Evolutionary conservation across 192 early-diverging fungal species (phyloP), one percentile per base, ranked within the genome.

Genomic region (Entophlyctis helioformis): DNA sequence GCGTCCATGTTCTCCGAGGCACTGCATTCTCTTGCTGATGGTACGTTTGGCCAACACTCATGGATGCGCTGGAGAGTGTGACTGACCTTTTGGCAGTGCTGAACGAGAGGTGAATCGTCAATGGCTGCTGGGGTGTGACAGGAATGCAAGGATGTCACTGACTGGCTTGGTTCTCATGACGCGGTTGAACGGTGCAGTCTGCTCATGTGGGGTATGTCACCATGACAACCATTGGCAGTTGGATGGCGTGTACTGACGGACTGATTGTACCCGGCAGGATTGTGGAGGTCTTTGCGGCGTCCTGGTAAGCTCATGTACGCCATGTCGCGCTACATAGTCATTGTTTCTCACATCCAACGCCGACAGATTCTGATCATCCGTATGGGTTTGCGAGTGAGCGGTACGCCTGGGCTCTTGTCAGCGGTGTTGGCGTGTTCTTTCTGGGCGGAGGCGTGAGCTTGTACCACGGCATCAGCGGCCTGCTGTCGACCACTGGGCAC

Each of bases 1-100:
- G 63, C 72, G 16, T 70, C 71, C 15, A 74, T 73, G 70, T 69
- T 72, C 48, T 67, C 70, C 20, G 71, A 73, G 69, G 62, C 63
- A 8, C 44, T 74, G 20, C 68, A 70, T 50, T 63, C 54, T 3
- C 35, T 67, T 7, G 71, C 69, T 2, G 71, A 76, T 56, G 48
- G 37, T 54, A 24, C 31, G 12, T 23, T 54, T 21, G 49, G 48
- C 24, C 45, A 59, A 28, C 24, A n/a, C n/a, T n/a, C n/a, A n/a
- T n/a, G 46, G 25, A 35, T 57, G 1, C 41, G 41, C 23, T 43
- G 27, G 28, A 40, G 43, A 7, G 35, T 48, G 21, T 1, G 24
- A 21, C 16, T 24, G 33, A 26, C 28, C 38, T 15, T 37, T 19
- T 23, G 21, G 37, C 33, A 53, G 57, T 55, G 0, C 28, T 53